These are phyloP conservation scores for Jatropha podagrica DNA, from an alignment of 441 rosid species.

Conservation along the genomic window DNA sequence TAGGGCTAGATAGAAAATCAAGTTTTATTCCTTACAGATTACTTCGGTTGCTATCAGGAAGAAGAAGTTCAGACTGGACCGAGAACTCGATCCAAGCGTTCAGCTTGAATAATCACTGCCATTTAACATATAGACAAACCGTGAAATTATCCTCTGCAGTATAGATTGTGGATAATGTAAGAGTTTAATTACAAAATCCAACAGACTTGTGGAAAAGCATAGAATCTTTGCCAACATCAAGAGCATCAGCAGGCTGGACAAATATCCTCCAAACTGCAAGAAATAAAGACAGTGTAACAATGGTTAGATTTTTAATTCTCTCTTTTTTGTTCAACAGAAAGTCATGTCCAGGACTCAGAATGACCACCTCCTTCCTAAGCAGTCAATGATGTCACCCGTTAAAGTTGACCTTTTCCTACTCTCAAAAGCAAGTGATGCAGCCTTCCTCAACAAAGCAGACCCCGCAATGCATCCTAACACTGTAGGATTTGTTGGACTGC, in stretches of 20 bases:
- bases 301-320: not conserved
- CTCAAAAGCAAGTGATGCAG: slow-evolving; percentile 72
- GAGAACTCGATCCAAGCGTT: not conserved
- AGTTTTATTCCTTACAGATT: not conserved
- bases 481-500: slow-evolving; percentile 53
- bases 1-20: not conserved
- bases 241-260: slow-evolving; percentile 51
- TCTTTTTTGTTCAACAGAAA: not conserved
- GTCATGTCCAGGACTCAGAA: not conserved
- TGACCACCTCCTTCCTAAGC: slow-evolving; percentile 69
- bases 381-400: slow-evolving; percentile 72
- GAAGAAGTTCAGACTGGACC: not conserved
- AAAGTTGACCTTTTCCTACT: slow-evolving; percentile 78
- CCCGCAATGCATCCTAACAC: slow-evolving; percentile 86
- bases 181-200: too few species aligned
- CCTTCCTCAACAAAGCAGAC: slow-evolving; percentile 77
- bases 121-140: not conserved
- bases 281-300: not conserved
- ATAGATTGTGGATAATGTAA: not conserved
- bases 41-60: not conserved
- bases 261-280: slow-evolving; percentile 73
- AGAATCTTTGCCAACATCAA: not conserved
- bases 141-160: not conserved
- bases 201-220: not conserved
- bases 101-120: not conserved